phyloP scores from a whole-genome alignment of 495 filamentous ascomycete genomes.

The Penicillium canescens region DNA sequence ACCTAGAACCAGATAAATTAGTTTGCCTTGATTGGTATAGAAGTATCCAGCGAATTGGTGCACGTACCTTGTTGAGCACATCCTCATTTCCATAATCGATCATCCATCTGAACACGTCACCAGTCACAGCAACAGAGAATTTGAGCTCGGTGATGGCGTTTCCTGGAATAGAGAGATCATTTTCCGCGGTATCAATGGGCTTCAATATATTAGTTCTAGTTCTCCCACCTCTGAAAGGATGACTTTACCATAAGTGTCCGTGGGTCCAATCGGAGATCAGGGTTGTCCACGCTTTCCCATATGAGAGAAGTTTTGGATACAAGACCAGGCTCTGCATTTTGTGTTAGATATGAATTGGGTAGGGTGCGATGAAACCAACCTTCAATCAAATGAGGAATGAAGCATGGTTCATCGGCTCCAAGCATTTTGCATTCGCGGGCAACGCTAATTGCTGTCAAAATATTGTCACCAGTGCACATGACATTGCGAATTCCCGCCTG shows the following conservation, averaged over 20 bases:
- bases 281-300: slow-evolving; percentile 94
- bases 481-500: slow-evolving; percentile 83
- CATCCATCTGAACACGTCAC: slow-evolving; percentile 96
- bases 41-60: not conserved
- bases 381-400: slow-evolving; percentile 84
- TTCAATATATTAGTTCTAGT: slow-evolving; percentile 37
- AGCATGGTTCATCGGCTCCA: slow-evolving; percentile 78
- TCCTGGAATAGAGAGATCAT: slow-evolving; percentile 82
- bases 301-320: slow-evolving; percentile 67
- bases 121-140: slow-evolving; percentile 85
- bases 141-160: slow-evolving; percentile 75
- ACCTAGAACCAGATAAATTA: slow-evolving; percentile 50
- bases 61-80: slow-evolving; percentile 64
- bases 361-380: slow-evolving; percentile 39
- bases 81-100: slow-evolving; percentile 83
- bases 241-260: slow-evolving; percentile 65
- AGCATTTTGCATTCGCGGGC: slow-evolving; percentile 90
- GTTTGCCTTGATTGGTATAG: no score
- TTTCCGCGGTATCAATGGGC: slow-evolving; percentile 69
- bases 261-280: slow-evolving; percentile 70
- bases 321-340: slow-evolving; percentile 52
- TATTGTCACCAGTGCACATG: slow-evolving; percentile 99
- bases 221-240: not conserved
- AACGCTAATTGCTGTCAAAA: slow-evolving; percentile 95
- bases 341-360: slow-evolving; percentile 4